Evolutionary conservation across 352 stramenopile genomes (phyloP).

Genomic region (Phytophthora parvispora): DNA sequence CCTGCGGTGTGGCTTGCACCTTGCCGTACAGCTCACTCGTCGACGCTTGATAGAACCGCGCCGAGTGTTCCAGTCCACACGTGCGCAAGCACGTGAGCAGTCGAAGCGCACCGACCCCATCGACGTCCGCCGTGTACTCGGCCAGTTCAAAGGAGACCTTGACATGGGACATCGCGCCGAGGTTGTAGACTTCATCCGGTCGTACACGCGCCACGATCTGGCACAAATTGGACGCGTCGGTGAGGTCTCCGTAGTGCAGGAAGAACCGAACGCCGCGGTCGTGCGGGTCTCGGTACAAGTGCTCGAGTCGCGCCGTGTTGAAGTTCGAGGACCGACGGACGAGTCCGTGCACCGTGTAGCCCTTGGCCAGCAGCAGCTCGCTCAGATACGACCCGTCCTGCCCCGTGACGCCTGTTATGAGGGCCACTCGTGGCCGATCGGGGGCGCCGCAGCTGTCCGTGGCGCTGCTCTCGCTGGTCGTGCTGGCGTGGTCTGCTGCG

Average conservation of each 20-base stretch:
- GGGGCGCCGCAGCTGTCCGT: slow-evolving; percentile 12
- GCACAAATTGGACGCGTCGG: slow-evolving; percentile 98
- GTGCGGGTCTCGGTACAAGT: slow-evolving; percentile 98
- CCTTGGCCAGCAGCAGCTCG: slow-evolving; percentile 98
- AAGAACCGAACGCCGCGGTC: slow-evolving; percentile 95
- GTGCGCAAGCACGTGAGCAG: slow-evolving; percentile 98
- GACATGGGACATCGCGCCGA: slow-evolving; percentile 99
- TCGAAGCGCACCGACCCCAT: slow-evolving; percentile 96
- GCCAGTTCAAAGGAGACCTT: slow-evolving; percentile 99
- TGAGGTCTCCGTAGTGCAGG: slow-evolving; percentile 99
- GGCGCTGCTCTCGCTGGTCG: slow-evolving; percentile 21
- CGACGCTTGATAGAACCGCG: slow-evolving; percentile 97
- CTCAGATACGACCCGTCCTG: slow-evolving; percentile 99
- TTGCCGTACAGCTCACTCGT: slow-evolving; percentile 99
- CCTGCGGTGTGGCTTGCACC: slow-evolving; percentile 97
- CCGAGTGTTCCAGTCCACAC: slow-evolving; percentile 80
- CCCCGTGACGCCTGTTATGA: slow-evolving; percentile 99
- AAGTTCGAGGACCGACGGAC: slow-evolving; percentile 99
- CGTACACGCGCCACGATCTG: slow-evolving; percentile 96
- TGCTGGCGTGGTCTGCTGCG: slow-evolving; percentile 24
- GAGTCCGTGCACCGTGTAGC: slow-evolving; percentile 96
- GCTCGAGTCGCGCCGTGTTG: slow-evolving; percentile 99
- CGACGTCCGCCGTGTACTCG: slow-evolving; percentile 99
- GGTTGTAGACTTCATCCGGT: slow-evolving; percentile 99
- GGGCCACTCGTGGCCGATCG: slow-evolving; percentile 62